Evolutionary conservation across 257 asterid species (phyloP), one percentile per base, ranked within the genome.

Genomic region (Solanum okadae): DNA sequence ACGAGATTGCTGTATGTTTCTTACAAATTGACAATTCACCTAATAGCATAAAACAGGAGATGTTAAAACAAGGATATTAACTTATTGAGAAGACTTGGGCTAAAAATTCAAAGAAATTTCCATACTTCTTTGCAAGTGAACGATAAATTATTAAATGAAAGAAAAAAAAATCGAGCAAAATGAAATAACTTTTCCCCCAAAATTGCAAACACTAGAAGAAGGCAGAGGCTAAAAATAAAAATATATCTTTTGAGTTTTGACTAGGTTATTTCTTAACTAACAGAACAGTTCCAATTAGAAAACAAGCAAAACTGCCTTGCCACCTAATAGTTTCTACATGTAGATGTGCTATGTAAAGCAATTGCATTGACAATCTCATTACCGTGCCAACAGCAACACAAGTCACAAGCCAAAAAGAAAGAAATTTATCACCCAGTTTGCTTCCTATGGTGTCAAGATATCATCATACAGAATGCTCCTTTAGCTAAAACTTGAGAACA

Each of bases 1-100:
- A 33, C 88, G 71, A 61, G 85, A 88, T 78, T 85, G 82, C 86
- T 40, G 88, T 37, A n/a, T 23, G 85, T 75, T 88, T 49, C 68
- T 72, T 63, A 71, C 52, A 37, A 61, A 77, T 61, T 61, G 68
- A 68, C 79, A 75, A 59, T 76, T 78, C 63, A 67, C 90, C 92
- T 89, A 85, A 18, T 23, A 9, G 40, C 29, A 86, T 20, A 79
- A 75, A 83, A 72, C 23, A 25, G 20, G 49, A 40, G 15, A 25
- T 11, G 18, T 86, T 75, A 72, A 85, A 2, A 90, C 52, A 87
- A 76, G 61, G 65, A 34, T 22, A 9, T 14, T 20, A 86, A 35
- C 68, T 73, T 65, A 14, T 14, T n/a, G 65, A 83, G 22, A 63
- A 88, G 23, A 27, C 38, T 56, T 13, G 3, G 23, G 65, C 49